Evolutionary conservation across 176 grass and related monocot species (phyloP).

Genomic region (Leersia perrieri): DNA sequence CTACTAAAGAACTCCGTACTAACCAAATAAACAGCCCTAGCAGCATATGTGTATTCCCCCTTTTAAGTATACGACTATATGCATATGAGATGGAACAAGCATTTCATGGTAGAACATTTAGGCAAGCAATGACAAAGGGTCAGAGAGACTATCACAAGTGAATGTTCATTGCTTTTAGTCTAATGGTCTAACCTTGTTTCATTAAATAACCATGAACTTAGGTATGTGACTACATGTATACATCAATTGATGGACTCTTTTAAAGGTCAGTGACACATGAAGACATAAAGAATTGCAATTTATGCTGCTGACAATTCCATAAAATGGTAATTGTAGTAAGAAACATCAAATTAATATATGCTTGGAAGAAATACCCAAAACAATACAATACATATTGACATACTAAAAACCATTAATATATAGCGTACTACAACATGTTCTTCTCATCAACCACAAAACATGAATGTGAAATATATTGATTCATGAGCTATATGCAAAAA

Average conservation of each 20-base stretch:
- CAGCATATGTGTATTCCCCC: too few relatives aligned
- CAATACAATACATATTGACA: neutral
- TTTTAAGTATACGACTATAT: neutral
- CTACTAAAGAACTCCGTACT: neutral
- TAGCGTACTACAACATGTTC: neutral
- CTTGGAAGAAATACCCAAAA: neutral
- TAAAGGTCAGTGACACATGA: neutral
- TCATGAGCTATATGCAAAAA: conserved; percentile 43
- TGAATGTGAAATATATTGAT: conserved; percentile 27
- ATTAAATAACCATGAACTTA: neutral
- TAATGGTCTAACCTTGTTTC: neutral
- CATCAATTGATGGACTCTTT: neutral
- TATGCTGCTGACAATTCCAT: neutral
- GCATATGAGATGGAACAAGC: neutral
- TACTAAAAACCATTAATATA: neutral
- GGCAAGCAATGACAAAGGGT: neutral
- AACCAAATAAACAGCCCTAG: neutral
- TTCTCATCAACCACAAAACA: conserved; percentile 1
- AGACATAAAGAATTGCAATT: neutral
- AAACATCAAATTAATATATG: neutral
- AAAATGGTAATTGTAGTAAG: neutral
- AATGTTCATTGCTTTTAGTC: neutral
- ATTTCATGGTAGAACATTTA: neutral
- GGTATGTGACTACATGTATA: neutral
- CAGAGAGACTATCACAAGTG: neutral